These are phyloP conservation scores for Scutellaria minor DNA, from an alignment of 257 asterid species.

Conservation along the genomic window DNA sequence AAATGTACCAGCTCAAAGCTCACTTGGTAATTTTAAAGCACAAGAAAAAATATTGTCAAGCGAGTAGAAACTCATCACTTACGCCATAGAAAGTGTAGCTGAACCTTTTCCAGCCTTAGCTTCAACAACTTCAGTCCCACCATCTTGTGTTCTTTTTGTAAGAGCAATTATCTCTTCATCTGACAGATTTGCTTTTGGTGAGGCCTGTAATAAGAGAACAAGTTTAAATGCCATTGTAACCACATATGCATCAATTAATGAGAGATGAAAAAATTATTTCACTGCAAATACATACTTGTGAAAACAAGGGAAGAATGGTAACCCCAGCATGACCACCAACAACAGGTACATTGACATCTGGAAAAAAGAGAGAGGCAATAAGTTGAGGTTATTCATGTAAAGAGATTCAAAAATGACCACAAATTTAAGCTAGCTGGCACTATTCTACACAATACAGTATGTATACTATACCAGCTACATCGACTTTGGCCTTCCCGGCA, in stretches of 20 bases:
- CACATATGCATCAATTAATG: neutral
- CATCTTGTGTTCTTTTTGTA: slow-evolving; percentile 93
- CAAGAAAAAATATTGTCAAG: neutral
- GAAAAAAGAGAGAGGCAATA: neutral
- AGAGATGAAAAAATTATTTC: neutral
- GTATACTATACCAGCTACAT: slow-evolving; percentile 75
- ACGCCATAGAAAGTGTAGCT: slow-evolving; percentile 99
- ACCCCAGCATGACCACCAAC: slow-evolving; percentile 97
- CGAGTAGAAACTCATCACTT: slow-evolving; percentile 40
- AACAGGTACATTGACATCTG: slow-evolving; percentile 90
- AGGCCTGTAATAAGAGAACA: slow-evolving; percentile 51
- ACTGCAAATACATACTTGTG: slow-evolving; percentile 55
- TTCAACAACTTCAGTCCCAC: slow-evolving; percentile 97
- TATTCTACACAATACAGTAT: neutral
- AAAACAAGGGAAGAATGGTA: slow-evolving; percentile 92
- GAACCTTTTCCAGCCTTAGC: slow-evolving; percentile 99
- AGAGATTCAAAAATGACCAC: neutral
- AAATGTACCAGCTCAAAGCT: neutral
- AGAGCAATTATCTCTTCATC: slow-evolving; percentile 75
- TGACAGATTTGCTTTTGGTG: slow-evolving; percentile 76
- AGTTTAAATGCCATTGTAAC: neutral
- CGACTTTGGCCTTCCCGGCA: slow-evolving; percentile 81
- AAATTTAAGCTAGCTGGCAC: slow-evolving; percentile 1
- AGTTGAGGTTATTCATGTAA: slow-evolving; percentile 15
- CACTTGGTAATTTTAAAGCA: no score